phyloP scores from a whole-genome alignment of 768 basidiomycete genomes.

The Scleroderma bovista region DNA sequence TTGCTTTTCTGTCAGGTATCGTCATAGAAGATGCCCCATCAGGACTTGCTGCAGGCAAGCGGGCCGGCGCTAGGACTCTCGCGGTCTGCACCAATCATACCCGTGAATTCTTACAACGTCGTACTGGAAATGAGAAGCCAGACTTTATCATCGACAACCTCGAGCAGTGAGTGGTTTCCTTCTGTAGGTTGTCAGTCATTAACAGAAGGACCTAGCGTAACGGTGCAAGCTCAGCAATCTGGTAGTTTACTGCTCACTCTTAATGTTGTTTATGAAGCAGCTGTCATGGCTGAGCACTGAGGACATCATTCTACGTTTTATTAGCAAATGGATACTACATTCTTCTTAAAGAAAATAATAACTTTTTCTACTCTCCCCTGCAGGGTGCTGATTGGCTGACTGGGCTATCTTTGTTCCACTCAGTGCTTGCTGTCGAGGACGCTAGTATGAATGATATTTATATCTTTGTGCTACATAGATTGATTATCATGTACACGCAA shows the following conservation, averaged over 20 bases:
- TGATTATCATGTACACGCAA: too few relatives aligned
- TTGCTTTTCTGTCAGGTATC: conserved; percentile 58
- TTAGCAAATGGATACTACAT: too few relatives aligned
- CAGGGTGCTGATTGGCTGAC: too few relatives aligned
- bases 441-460: too few relatives aligned
- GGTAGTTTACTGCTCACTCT: neutral
- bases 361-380: too few relatives aligned
- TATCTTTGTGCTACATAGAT: too few relatives aligned
- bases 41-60: conserved; percentile 68
- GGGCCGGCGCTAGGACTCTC: conserved; percentile 70
- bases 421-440: too few relatives aligned
- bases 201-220: neutral
- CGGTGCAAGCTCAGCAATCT: neutral
- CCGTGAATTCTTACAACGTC: conserved; percentile 44
- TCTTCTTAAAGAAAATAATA: too few relatives aligned
- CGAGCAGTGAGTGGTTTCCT: conserved; percentile 42
- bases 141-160: conserved; percentile 70
- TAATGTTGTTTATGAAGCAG: neutral
- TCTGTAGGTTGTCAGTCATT: neutral
- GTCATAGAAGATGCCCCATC: conserved; percentile 90
- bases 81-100: conserved; percentile 82
- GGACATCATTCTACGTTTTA: too few relatives aligned
- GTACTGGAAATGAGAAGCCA: conserved; percentile 33
- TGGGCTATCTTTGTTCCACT: too few relatives aligned
- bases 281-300: too few relatives aligned